phyloP scores from a whole-genome alignment of 768 basidiomycete genomes.

The Cystofilobasidium ferigula region DNA sequence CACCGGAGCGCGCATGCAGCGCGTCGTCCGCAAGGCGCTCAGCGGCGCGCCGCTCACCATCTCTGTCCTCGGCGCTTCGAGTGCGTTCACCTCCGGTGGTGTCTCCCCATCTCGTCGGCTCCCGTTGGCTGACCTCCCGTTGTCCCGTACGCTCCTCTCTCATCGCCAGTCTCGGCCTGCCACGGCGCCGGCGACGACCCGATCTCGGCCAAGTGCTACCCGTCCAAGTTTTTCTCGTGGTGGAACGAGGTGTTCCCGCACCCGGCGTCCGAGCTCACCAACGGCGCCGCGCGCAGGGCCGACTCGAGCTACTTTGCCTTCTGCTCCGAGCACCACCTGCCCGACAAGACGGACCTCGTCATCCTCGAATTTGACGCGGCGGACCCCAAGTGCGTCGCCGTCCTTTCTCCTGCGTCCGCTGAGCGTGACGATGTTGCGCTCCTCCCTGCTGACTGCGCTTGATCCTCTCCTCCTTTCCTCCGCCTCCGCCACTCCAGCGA shows the following conservation, averaged over 20 bases:
- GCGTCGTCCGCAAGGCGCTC: constrained; percentile 70
- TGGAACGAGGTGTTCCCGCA: constrained; percentile 97
- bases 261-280: constrained; percentile 92
- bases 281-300: constrained; percentile 74
- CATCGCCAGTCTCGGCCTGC: constrained; percentile 66
- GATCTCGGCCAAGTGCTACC: constrained; percentile 72
- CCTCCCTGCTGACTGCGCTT: constrained; percentile 1
- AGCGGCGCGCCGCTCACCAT: constrained; percentile 79
- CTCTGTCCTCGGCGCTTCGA: constrained; percentile 76
- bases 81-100: constrained; percentile 43
- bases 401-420: neutral
- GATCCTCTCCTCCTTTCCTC: neutral
- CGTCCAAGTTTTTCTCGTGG: constrained; percentile 91
- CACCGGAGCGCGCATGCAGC: constrained; percentile 68
- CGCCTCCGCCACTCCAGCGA: constrained; percentile 54
- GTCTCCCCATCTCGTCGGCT: neutral
- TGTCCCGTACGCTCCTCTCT: constrained; percentile 22
- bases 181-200: constrained; percentile 89
- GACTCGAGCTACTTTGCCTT: constrained; percentile 90
- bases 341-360: constrained; percentile 85
- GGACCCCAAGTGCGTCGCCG: constrained; percentile 60
- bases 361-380: constrained; percentile 91
- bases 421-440: no score
- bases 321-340: constrained; percentile 85
- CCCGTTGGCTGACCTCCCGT: constrained; percentile 5